A percentile compares a stretch with the other conserved stretches of the same genome.
phyloP scores from a whole-genome alignment of 345 rosid species.

The Lepidium didymum region DNA sequence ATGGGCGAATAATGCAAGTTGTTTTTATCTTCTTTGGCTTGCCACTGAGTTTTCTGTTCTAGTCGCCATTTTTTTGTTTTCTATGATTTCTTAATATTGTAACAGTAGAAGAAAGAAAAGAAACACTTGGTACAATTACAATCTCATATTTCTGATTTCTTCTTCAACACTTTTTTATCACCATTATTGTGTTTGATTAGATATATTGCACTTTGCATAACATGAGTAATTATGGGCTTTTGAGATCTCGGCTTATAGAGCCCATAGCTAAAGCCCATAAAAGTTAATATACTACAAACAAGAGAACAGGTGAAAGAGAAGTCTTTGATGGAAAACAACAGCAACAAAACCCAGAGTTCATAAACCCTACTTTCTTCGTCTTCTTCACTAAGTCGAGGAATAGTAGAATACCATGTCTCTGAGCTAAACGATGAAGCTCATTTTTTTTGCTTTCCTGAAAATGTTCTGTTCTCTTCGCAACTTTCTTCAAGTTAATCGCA shows the following conservation, averaged over 20 bases:
- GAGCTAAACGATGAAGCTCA: constrained; percentile 32
- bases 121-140: constrained; percentile 3
- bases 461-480: constrained; percentile 50
- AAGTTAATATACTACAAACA: neutral
- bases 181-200: neutral
- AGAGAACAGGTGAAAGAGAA: neutral
- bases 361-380: constrained; percentile 30
- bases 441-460: constrained; percentile 23
- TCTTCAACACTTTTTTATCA: neutral
- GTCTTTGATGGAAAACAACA: neutral
- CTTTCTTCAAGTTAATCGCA: constrained; percentile 36
- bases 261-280: neutral
- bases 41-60: constrained; percentile 19
- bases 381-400: neutral
- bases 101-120: constrained; percentile 35
- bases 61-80: constrained; percentile 19
- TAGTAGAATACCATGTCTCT: constrained; percentile 1
- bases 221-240: neutral
- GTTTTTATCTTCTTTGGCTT: constrained; percentile 15
- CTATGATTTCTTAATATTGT: constrained; percentile 25
- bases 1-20: constrained; percentile 3
- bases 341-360: constrained; percentile 27
- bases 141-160: neutral
- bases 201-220: neutral
- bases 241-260: neutral